Base-by-base conservation (phyloP, 2,329 filamentous ascomycete genomes). In the Diplodia sapinea region DNA sequence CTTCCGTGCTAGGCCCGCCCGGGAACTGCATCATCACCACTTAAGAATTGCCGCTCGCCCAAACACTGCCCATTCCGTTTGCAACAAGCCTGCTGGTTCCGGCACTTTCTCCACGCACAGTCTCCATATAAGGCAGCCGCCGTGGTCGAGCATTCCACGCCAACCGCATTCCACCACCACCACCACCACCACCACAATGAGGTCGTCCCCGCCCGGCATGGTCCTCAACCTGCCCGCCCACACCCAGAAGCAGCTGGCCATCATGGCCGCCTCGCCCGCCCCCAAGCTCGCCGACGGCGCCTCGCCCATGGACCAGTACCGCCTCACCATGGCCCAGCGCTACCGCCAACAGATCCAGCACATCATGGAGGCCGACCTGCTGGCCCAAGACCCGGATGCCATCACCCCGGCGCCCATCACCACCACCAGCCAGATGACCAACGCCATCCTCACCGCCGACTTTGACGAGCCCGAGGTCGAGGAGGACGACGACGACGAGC, bases 191-290 rank as follows among this genome's bases (percentile, higher is more conserved):
- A 33, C 33, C 55, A 43, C 47, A 7, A 67, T 67, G 56, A 50
- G 55, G 12, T 40, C 51, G 29, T 47, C 40, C 23, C 59, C 64
- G 52, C 52, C 64, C 43, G 15, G 20, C 40, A 56, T 66, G 52
- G 47, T 43, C 4, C 64, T 66, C 49, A 56, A 57, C 43, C 55
- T 67, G 31, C 65, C 65, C 49, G 55, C 55, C 47, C 65, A 67
- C 65, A 67, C 56, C 29, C 65, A 67, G 50, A 61, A 55, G 65
- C 65, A 67, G 56, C 56, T 67, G n/a, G 65, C 65, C 47, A 43
- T 17, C 65, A 61, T 67, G 65, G 55, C 65, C n/a, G 33, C 23
- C 47, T 54, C 43, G 33, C 55, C 65, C 4, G 31, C 47, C 6
- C 49, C 56, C 6, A 33, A 11, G 15, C n/a, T 56, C 33, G 29